Evolutionary conservation across 1,139 yeast species (phyloP).

Genomic region (Kurtzmaniella natalensis): DNA sequence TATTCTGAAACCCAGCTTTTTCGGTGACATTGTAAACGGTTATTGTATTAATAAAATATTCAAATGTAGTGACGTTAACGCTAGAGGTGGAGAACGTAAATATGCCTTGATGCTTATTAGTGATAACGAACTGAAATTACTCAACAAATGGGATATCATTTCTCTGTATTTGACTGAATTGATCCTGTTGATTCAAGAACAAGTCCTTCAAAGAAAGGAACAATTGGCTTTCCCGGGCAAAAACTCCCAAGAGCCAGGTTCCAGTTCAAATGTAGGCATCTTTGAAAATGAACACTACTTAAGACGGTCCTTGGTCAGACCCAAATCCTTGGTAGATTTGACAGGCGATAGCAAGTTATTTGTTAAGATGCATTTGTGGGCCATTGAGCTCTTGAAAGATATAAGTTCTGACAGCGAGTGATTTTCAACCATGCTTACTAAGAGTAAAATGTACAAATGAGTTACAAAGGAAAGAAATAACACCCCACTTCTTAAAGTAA

Average conservation of each 20-base stretch:
- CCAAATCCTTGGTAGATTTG: slow-evolving; percentile 56
- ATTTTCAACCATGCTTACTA: too few species aligned
- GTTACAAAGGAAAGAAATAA: too few species aligned
- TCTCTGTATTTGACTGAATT: slow-evolving; percentile 48
- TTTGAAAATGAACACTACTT: slow-evolving; percentile 52
- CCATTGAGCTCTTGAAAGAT: slow-evolving; percentile 42
- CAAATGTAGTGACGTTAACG: slow-evolving; percentile 62
- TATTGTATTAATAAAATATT: slow-evolving; percentile 64
- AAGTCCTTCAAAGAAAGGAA: slow-evolving; percentile 28
- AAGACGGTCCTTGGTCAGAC: slow-evolving; percentile 48
- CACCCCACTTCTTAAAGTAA: too few species aligned
- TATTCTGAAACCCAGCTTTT: slow-evolving; percentile 61
- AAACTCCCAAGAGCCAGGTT: slow-evolving; percentile 10
- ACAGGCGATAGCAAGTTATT: slow-evolving; percentile 58
- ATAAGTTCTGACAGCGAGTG: too few species aligned
- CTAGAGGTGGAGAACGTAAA: slow-evolving; percentile 76
- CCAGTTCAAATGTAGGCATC: slow-evolving; percentile 13
- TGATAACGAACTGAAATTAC: slow-evolving; percentile 50
- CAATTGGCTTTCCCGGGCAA: slow-evolving; percentile 5
- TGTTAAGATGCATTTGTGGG: slow-evolving; percentile 65
- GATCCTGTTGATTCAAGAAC: slow-evolving; percentile 44
- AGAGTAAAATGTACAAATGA: too few species aligned
- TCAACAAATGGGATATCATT: slow-evolving; percentile 57
- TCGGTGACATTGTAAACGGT: slow-evolving; percentile 68
- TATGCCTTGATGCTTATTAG: slow-evolving; percentile 62